phyloP scores from a whole-genome alignment of 495 filamentous ascomycete species.

The Cercophora sp. region DNA sequence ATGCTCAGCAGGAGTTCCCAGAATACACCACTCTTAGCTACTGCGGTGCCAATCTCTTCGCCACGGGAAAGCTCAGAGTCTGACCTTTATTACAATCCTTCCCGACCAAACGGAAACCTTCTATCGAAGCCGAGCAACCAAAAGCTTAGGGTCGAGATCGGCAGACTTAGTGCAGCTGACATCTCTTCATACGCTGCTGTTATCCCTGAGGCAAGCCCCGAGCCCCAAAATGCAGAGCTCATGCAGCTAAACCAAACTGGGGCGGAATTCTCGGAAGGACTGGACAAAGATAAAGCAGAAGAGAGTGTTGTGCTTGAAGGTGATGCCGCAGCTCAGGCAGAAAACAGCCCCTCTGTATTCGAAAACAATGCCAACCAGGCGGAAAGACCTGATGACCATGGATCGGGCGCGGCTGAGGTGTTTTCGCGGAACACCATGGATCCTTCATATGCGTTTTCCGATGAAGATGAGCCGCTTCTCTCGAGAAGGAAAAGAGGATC shows the following conservation, averaged over 20 bases:
- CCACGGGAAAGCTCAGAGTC: too few species aligned
- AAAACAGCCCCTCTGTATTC: too few species aligned
- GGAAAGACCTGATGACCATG: too few species aligned
- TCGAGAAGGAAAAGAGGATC: too few species aligned
- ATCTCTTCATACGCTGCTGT: slow-evolving; percentile 7
- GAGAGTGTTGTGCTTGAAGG: background rate
- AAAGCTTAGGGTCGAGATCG: slow-evolving; percentile 24
- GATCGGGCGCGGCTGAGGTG: slow-evolving; percentile 11
- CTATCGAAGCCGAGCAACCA: slow-evolving; percentile 26
- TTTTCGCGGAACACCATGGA: slow-evolving; percentile 31
- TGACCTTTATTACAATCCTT: slow-evolving; percentile 14
- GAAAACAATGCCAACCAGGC: too few species aligned
- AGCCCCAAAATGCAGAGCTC: background rate
- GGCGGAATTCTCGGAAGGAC: background rate
- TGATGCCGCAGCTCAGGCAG: background rate
- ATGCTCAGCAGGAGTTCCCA: too few species aligned
- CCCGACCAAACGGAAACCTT: background rate
- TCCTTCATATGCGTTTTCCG: slow-evolving; percentile 38
- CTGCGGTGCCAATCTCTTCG: too few species aligned
- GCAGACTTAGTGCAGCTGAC: slow-evolving; percentile 4
- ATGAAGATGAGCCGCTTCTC: slow-evolving; percentile 35
- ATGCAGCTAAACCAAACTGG: background rate
- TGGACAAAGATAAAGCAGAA: too few species aligned
- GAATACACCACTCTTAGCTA: too few species aligned
- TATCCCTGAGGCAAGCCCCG: slow-evolving; percentile 16